These are phyloP conservation scores for Cryptomeria japonica DNA, from an alignment of 75 land plant genomes.

Conservation along the genomic window DNA sequence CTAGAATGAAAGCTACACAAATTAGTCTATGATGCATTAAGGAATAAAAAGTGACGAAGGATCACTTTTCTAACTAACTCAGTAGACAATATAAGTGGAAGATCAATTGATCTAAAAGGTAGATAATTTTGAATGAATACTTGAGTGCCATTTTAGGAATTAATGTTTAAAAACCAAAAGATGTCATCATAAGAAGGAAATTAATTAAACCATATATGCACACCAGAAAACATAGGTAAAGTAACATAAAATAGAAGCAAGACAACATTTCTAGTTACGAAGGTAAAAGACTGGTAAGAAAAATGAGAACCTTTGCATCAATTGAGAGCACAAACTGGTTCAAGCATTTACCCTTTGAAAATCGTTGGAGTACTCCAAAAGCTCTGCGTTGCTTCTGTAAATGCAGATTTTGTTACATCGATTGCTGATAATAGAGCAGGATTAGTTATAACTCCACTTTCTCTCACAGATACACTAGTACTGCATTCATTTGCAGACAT, in stretches of 20 bases:
- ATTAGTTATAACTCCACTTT: neutral
- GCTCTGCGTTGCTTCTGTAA: constrained; percentile 1
- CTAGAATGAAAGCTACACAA: neutral
- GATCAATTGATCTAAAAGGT: neutral
- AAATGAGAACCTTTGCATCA: neutral
- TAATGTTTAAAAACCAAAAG: neutral
- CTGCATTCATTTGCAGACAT: constrained; percentile 4
- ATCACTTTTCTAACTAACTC: neutral
- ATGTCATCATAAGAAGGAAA: neutral
- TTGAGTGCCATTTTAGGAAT: neutral
- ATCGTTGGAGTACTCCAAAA: constrained; percentile 4
- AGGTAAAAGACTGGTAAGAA: neutral
- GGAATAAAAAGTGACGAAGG: neutral
- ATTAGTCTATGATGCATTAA: neutral
- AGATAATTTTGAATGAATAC: neutral
- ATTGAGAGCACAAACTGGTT: neutral
- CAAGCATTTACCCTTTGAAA: neutral
- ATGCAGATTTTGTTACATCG: neutral
- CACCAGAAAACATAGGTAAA: neutral
- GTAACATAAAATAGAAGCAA: neutral
- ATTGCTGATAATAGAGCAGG: neutral
- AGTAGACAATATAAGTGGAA: neutral
- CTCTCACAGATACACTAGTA: constrained; percentile 1
- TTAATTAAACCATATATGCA: neutral
- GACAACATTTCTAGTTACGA: neutral